Percentiles rank a stretch among this genome's conserved stretches.
phyloP scores from a whole-genome alignment of 208 protist genomes.

The Tritrichomonas musculus region DNA sequence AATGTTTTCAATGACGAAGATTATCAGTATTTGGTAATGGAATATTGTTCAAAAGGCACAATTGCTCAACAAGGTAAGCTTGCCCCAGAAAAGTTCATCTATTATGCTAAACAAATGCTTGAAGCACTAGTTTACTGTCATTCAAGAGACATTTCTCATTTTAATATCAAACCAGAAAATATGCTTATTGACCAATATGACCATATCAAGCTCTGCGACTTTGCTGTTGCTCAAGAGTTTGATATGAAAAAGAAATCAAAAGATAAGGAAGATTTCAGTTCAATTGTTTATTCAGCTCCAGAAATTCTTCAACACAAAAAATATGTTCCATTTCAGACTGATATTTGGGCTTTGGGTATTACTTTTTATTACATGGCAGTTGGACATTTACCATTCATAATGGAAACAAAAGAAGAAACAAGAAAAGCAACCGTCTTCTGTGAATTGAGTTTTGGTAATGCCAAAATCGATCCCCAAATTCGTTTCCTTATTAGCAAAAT shows the following conservation, averaged over 20 bases:
- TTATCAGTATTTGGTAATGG: background rate
- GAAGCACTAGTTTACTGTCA: background rate
- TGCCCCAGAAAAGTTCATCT: background rate
- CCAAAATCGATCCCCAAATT: too few species aligned
- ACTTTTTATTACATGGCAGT: background rate
- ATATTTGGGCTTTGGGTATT: background rate
- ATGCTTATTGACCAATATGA: constrained; percentile 59
- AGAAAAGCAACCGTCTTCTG: too few species aligned
- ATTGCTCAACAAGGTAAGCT: background rate
- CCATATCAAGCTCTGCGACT: constrained; percentile 95
- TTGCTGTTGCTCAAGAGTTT: constrained; percentile 72
- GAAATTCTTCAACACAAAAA: background rate
- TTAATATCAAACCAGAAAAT: constrained; percentile 58
- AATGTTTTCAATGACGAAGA: background rate
- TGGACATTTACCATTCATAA: too few species aligned
- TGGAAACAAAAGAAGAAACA: too few species aligned
- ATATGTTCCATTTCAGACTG: background rate
- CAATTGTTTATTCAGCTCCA: background rate
- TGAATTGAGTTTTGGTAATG: too few species aligned
- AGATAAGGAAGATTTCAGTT: background rate
- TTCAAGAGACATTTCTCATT: background rate
- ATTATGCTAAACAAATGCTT: background rate
- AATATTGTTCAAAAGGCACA: background rate
- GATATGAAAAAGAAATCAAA: background rate
- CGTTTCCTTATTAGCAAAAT: too few species aligned